A percentile compares a stretch with the other conserved stretches of the same genome.
Evolutionary conservation across 2,329 filamentous ascomycete genomes (phyloP).

Genomic region (Cyclaneusma minus): DNA sequence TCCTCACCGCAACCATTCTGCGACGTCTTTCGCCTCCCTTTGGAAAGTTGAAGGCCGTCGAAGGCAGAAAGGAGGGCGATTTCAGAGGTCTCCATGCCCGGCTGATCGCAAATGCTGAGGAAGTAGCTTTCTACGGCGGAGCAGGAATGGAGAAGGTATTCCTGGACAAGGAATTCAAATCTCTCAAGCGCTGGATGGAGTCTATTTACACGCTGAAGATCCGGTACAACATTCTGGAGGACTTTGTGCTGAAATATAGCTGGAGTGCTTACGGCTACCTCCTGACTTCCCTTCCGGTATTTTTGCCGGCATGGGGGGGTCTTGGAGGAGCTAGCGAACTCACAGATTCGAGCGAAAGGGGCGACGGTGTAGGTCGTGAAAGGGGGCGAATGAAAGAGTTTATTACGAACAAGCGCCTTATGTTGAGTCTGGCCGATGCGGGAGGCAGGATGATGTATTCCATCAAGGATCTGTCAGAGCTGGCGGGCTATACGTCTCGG

Average conservation of each 20-base stretch:
- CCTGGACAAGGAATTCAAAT: constrained; percentile 81
- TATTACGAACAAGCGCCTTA: constrained; percentile 96
- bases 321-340: constrained; percentile 59
- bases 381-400: constrained; percentile 92
- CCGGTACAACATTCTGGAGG: constrained; percentile 95
- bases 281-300: constrained; percentile 81
- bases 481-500: constrained; percentile 89
- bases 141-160: constrained; percentile 91
- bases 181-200: constrained; percentile 93
- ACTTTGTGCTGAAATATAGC: constrained; percentile 95
- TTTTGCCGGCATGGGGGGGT: constrained; percentile 87
- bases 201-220: constrained; percentile 96
- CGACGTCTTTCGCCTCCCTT: constrained; percentile 85
- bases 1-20: constrained; percentile 81
- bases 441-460: constrained; percentile 99
- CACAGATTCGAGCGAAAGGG: constrained; percentile 30
- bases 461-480: constrained; percentile 91
- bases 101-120: constrained; percentile 90
- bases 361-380: constrained; percentile 55
- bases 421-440: constrained; percentile 92
- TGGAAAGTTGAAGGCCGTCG: constrained; percentile 89
- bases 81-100: constrained; percentile 84
- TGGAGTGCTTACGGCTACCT: constrained; percentile 98
- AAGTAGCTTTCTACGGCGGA: constrained; percentile 93
- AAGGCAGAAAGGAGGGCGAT: constrained; percentile 88